Evolutionary conservation across 768 basidiomycete genomes (phyloP), one percentile per base, ranked within the genome.

Genomic region (Hygrophorus russula): DNA sequence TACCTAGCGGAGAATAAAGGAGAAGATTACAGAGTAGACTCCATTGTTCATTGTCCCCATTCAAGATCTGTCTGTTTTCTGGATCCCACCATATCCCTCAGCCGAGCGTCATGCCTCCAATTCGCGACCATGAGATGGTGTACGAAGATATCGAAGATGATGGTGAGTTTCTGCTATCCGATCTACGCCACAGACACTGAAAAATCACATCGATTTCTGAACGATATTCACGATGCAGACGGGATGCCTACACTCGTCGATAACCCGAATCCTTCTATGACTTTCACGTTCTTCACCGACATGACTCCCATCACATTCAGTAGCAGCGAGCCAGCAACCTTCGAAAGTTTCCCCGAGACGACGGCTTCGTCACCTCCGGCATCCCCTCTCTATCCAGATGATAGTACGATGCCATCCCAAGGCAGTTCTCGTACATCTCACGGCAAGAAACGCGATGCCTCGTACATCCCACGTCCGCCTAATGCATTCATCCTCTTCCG

Each of bases 401-500:
- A 31, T 32, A 36, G 5, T 13, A 12, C 28, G 14, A 36, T n/a
- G 6, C 53, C 42, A 39, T 50, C 52, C 46, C 60, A 55, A 47
- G 63, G 49, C 2, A 59, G 54, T 49, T 59, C 64, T 44, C 70
- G 70, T 17, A 46, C 56, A 12, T 71, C 68, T 44, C 78, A 81
- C 55, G 69, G 68, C 45, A 81, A 76, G 66, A 73, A 75, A 54
- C 74, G 78, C 42, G 78, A 81, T 53, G 74, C 79, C 43, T 75
- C 74, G 2, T 80, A 86, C 59, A 88, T 87, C 60, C 85, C 84
- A 33, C 78, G 85, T 38, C 84, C 85, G 5, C 84, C 84, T 18
- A 88, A 86, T 61, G 84, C 85, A 46, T 88, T 87, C 64, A 88
- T 87, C 52, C 79, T 87, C 59, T 88, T 86, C 61, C 76, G 84